Evolutionary conservation across 805 yeast species (phyloP), one percentile per base, ranked within the genome.

Genomic region (Candida pseudoglaebosa): DNA sequence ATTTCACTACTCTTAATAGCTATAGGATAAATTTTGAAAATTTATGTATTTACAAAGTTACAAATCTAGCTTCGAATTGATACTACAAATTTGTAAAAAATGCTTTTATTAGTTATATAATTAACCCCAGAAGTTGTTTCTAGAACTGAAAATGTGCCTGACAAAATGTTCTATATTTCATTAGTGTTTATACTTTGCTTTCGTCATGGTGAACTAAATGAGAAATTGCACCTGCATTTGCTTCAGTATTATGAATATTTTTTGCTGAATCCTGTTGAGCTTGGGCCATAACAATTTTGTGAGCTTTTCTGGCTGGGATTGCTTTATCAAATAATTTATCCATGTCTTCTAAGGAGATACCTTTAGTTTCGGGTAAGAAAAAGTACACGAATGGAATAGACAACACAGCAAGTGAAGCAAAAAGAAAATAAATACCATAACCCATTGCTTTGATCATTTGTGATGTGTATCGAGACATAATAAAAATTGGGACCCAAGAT

Each of bases 341-440:
- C 56, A 56, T 54, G 36, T 52, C 55, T 45, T 54, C 61, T 43
- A 53, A 48, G 2, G 53, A 48, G 37, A 61, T 56, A n/a, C 70
- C 70, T 44, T 58, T 62, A 4, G 70, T 63, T 39, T 63, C 70
- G 3, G 70, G 70, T 21, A 63, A 47, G 39, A 54, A 56, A 55
- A 60, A 63, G 46, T 43, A 63, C n/a, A 63, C 67, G 38, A 61
- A 62, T 7, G 70, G 70, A 26, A 63, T 47, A 6, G 66, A 57
- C 24, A 62, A 38, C 4, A 54, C 44, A 1, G 67, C 65, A 44
- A 62, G 50, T 21, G 53, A 41, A 2, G 68, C 67, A 51, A 61
- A 64, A 50, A 63, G 62, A 38, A 56, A 63, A 52, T 62, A 63
- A 38, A 61, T 59, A 2, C 68, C 68, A 42, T 56, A 64, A 12